A percentile compares a stretch with the other conserved stretches of the same genome.
phyloP scores from a whole-genome alignment of 2,329 filamentous ascomycete genomes.

The Colletotrichum costaricense region DNA sequence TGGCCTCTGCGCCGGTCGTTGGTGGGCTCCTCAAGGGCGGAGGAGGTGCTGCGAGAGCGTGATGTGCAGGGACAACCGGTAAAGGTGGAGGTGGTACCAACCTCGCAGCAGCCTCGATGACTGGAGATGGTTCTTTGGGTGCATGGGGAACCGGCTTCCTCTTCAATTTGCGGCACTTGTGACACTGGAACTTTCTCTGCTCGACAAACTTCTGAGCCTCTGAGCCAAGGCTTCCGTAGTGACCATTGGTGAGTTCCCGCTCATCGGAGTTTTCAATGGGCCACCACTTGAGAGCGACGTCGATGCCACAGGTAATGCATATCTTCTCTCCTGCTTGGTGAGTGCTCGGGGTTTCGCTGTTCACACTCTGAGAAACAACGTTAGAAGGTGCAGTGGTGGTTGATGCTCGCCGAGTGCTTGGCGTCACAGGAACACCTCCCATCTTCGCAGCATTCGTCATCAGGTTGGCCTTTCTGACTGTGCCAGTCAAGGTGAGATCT shows the following conservation, averaged over 20 bases:
- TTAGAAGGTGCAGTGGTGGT: slow-evolving; percentile 54
- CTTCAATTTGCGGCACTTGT: slow-evolving; percentile 75
- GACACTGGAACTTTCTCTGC: slow-evolving; percentile 76
- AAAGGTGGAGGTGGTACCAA: slow-evolving; percentile 35
- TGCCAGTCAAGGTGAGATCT: slow-evolving; percentile 89
- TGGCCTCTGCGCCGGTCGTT: slow-evolving; percentile 30
- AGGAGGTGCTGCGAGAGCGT: slow-evolving; percentile 41
- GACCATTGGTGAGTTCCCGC: slow-evolving; percentile 63
- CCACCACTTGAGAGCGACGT: slow-evolving; percentile 83
- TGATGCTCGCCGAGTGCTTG: slow-evolving; percentile 66
- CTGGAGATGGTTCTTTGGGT: slow-evolving; percentile 23
- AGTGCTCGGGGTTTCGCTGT: slow-evolving; percentile 5
- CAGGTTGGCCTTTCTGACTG: slow-evolving; percentile 90
- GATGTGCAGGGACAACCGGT: slow-evolving; percentile 39
- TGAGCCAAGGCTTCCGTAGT: slow-evolving; percentile 61
- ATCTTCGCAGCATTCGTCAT: slow-evolving; percentile 73
- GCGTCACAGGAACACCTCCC: slow-evolving; percentile 46
- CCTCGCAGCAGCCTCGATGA: slow-evolving; percentile 22
- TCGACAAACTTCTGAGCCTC: slow-evolving; percentile 70
- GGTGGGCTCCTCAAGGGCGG: slow-evolving; percentile 35
- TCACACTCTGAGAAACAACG: slow-evolving; percentile 31
- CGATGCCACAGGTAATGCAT: slow-evolving; percentile 74
- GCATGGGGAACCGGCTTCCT: slow-evolving; percentile 54
- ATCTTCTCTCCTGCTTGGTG: slow-evolving; percentile 61
- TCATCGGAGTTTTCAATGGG: slow-evolving; percentile 64